Percentiles rank a stretch among this genome's conserved stretches.
Conservation (phyloP, 2,329 filamentous ascomycete genomes). For the Westerdykella sp. region DNA sequence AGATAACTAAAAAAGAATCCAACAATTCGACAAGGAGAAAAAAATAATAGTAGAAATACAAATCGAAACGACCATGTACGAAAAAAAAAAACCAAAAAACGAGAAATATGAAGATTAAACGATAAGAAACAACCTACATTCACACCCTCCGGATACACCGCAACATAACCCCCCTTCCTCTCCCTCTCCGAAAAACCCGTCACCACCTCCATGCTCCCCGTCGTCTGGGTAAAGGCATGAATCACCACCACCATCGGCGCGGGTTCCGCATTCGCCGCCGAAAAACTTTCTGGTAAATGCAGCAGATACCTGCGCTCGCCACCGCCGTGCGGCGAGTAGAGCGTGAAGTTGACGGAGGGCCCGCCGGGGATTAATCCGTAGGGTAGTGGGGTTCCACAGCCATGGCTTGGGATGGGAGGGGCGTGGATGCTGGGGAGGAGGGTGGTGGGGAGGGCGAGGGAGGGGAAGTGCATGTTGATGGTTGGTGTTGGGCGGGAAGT, state of each 20-base stretch:
- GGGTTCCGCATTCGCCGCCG: constrained; percentile 9
- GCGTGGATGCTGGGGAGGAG: background rate
- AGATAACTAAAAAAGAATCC: no score
- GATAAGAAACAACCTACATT: constrained; percentile 9
- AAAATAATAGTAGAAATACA: no score
- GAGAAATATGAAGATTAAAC: no score
- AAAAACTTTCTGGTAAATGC: constrained; percentile 13
- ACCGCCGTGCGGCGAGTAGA: constrained; percentile 12
- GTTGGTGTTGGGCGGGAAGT: background rate
- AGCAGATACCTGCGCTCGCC: constrained; percentile 15
- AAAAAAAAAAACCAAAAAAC: no score
- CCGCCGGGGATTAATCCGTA: constrained; percentile 10
- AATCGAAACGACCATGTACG: no score
- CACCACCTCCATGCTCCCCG: constrained; percentile 16
- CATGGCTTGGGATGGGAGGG: constrained; percentile 1
- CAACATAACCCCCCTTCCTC: constrained; percentile 6
- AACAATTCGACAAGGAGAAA: no score
- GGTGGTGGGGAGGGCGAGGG: background rate
- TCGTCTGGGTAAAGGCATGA: constrained; percentile 15
- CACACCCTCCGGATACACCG: constrained; percentile 19
- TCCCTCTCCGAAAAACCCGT: constrained; percentile 11
- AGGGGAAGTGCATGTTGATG: background rate
- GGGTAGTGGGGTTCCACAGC: constrained; percentile 12
- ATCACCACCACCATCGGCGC: constrained; percentile 15
- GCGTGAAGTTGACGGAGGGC: constrained; percentile 14